phyloP scores from a whole-genome alignment of 306 rosid genomes.

The Quercus suber region DNA sequence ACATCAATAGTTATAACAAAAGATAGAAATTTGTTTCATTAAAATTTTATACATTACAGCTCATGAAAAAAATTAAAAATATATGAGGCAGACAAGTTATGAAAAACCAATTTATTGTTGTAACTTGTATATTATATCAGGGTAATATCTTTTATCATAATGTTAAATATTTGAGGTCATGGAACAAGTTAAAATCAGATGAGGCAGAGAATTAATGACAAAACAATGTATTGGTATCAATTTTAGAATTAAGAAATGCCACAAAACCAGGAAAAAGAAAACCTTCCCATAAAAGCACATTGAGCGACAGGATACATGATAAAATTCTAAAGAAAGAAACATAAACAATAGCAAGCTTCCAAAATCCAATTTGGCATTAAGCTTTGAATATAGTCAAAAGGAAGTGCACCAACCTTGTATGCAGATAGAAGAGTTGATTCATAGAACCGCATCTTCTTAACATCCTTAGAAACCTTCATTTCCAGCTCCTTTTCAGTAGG shows the following conservation, averaged over 20 bases:
- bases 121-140: neutral
- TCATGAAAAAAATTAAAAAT: neutral
- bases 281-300: conserved; percentile 2
- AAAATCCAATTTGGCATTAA: conserved; percentile 15
- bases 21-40: neutral
- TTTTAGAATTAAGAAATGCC: neutral
- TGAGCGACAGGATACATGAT: neutral
- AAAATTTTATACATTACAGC: neutral
- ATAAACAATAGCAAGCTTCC: conserved; percentile 5
- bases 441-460: conserved; percentile 78
- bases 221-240: neutral
- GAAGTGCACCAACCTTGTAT: conserved; percentile 67
- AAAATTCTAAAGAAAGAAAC: neutral
- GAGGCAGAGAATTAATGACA: neutral
- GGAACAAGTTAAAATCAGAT: neutral
- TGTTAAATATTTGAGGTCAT: neutral
- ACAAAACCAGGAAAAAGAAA: neutral
- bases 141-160: neutral
- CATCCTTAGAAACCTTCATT: conserved; percentile 90
- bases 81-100: neutral
- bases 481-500: conserved; percentile 94
- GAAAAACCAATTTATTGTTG: neutral
- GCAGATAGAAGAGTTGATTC: conserved; percentile 89
- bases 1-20: neutral
- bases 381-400: conserved; percentile 1